phyloP scores from a whole-genome alignment of 306 rosid species.

The Lagenaria siceraria region DNA sequence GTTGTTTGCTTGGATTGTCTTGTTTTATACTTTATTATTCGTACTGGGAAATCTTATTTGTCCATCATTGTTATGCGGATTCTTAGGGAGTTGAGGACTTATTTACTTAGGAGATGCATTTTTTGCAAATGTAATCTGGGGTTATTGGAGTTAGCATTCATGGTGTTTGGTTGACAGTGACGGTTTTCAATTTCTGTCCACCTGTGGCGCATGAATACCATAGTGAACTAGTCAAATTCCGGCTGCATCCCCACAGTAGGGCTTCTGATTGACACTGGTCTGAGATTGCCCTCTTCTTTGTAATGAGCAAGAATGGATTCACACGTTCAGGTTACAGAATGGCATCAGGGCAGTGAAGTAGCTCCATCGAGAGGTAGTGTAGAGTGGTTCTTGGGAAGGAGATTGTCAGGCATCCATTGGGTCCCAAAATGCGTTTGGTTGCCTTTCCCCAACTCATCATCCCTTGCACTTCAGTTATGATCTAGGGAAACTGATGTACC shows the following conservation, averaged over 20 bases:
- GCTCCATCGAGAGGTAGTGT: neutral
- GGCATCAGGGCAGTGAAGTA: neutral
- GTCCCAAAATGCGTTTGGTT: neutral
- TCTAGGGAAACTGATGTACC: neutral
- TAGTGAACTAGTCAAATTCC: neutral
- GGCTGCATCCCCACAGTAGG: neutral
- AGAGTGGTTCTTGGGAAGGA: neutral
- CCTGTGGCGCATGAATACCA: neutral
- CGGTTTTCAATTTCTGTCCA: neutral
- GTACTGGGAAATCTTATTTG: neutral
- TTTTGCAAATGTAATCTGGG: neutral
- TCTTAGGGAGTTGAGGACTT: neutral
- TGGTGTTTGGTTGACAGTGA: neutral
- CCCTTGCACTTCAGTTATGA: neutral
- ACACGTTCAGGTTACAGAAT: neutral
- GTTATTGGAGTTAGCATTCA: neutral
- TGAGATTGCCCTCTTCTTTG: neutral
- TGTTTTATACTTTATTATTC: neutral
- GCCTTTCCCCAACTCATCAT: neutral
- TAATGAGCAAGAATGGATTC: neutral
- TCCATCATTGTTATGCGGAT: neutral
- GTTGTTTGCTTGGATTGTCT: neutral
- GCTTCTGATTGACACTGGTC: neutral
- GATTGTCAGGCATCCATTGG: neutral
- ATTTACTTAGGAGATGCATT: neutral